Percentiles rank a stretch among this genome's conserved stretches.
phyloP scores from a whole-genome alignment of 2,329 filamentous ascomycete species.

The Westerdykella ornata region DNA sequence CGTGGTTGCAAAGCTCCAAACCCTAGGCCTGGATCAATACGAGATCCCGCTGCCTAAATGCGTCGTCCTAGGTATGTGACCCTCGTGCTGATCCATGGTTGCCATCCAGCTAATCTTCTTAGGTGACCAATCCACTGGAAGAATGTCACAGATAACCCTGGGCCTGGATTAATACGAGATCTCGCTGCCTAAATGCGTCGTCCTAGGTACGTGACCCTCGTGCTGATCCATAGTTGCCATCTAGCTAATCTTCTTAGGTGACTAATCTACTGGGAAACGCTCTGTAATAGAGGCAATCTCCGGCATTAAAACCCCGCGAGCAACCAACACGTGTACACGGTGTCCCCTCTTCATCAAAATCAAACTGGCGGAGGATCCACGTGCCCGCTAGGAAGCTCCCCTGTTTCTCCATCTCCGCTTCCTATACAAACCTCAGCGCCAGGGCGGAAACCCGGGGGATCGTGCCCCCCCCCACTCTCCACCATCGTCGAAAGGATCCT shows the following conservation, averaged over 20 bases:
- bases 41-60: slow-evolving; percentile 66
- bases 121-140: slow-evolving; percentile 72
- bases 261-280: slow-evolving; percentile 79
- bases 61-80: slow-evolving; percentile 60
- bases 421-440: slow-evolving; percentile 37
- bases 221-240: too few relatives aligned
- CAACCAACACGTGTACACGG: slow-evolving; percentile 67
- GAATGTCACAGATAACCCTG: too few relatives aligned
- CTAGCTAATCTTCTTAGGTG: slow-evolving; percentile 32
- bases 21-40: slow-evolving; percentile 64
- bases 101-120: not conserved
- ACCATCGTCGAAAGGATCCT: too few relatives aligned
- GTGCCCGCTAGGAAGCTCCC: slow-evolving; percentile 56
- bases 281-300: slow-evolving; percentile 47
- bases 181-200: too few relatives aligned
- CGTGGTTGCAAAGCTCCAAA: slow-evolving; percentile 57
- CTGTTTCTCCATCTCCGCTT: slow-evolving; percentile 64
- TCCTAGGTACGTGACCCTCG: slow-evolving; percentile 52
- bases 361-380: slow-evolving; percentile 45
- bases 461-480: too few relatives aligned
- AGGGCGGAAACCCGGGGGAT: too few relatives aligned
- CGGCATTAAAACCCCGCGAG: slow-evolving; percentile 65
- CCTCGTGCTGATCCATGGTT: too few relatives aligned
- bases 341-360: slow-evolving; percentile 77
- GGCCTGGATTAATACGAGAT: too few relatives aligned